These are phyloP conservation scores for Phytopythium sindhum DNA, from an alignment of 352 stramenopile species.

Conservation along the genomic window DNA sequence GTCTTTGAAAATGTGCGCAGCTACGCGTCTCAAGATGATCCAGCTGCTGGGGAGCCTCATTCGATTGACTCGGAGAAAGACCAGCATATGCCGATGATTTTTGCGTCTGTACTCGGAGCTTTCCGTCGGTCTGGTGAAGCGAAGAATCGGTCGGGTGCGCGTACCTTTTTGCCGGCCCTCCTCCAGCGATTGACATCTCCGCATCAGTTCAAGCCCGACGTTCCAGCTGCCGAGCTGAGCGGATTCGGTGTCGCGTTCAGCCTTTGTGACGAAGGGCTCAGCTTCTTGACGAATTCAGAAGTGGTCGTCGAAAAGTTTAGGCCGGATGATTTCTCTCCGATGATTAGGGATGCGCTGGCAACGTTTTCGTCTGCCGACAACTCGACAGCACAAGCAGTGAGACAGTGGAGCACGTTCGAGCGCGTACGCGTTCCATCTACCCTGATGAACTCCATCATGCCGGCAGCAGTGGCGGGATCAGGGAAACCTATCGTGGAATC, in stretches of 20 bases:
- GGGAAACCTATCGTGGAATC: not conserved
- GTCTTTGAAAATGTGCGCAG: constrained; percentile 7
- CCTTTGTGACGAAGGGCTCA: constrained; percentile 30
- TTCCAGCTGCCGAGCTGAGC: constrained; percentile 29
- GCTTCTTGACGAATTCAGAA: constrained; percentile 3
- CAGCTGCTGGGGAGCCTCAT: too few species aligned
- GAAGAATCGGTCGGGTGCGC: not conserved
- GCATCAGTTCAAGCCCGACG: constrained; percentile 15
- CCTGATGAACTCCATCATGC: not conserved
- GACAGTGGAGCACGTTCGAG: constrained; percentile 17
- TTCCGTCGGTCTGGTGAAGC: constrained; percentile 21
- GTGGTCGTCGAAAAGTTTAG: not conserved
- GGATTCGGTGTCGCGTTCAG: constrained; percentile 56
- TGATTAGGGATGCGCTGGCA: not conserved
- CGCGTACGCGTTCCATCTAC: constrained; percentile 8
- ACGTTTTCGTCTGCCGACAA: not conserved
- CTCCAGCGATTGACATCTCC: not conserved
- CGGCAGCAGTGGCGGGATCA: too few species aligned
- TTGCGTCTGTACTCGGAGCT: constrained; percentile 30
- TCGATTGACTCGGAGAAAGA: not conserved
- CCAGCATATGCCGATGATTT: constrained; percentile 17
- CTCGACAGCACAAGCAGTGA: constrained; percentile 13
- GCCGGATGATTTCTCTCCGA: constrained; percentile 11
- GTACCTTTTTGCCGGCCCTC: not conserved
- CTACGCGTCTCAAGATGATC: not conserved